Evolutionary conservation across 2,329 filamentous ascomycete species (phyloP).

Genomic region (Cercospora sp.): DNA sequence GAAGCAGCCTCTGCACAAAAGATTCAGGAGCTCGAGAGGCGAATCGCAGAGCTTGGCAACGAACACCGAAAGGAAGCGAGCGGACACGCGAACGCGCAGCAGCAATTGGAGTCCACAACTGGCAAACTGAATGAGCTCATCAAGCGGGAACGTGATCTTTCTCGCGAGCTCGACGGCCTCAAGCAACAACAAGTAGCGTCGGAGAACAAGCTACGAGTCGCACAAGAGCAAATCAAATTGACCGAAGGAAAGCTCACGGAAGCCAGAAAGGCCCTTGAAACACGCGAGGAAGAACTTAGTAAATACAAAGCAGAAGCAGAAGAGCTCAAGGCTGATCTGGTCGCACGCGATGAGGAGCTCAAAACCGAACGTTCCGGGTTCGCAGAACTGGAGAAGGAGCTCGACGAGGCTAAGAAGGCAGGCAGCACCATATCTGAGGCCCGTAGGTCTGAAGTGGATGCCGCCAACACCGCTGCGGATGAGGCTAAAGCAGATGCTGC

Average conservation of each 20-base stretch:
- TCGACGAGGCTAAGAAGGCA: conserved; percentile 27
- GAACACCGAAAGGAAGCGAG: conserved; percentile 33
- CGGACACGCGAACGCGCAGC: conserved; percentile 31
- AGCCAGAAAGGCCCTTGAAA: conserved; percentile 39
- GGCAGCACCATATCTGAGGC: not conserved
- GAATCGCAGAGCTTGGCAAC: conserved; percentile 36
- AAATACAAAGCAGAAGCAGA: conserved; percentile 27
- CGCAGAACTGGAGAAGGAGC: conserved; percentile 36
- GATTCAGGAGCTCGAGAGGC: conserved; percentile 34
- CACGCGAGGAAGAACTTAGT: conserved; percentile 43
- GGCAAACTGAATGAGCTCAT: conserved; percentile 31
- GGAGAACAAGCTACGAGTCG: conserved; percentile 21
- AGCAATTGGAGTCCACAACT: conserved; percentile 39
- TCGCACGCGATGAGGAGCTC: conserved; percentile 35
- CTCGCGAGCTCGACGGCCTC: conserved; percentile 30
- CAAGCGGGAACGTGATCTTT: conserved; percentile 29
- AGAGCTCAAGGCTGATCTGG: conserved; percentile 35
- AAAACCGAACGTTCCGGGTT: conserved; percentile 35
- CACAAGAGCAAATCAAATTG: conserved; percentile 19
- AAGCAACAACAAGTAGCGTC: conserved; percentile 25
- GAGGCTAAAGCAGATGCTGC: conserved; percentile 17
- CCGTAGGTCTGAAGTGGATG: conserved; percentile 4
- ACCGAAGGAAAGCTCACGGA: conserved; percentile 29
- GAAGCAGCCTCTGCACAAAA: conserved; percentile 31
- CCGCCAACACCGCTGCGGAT: not conserved